Evolutionary conservation across 2,329 filamentous ascomycete genomes (phyloP), one percentile per base, ranked within the genome.

Genomic region (Botrytis porri): DNA sequence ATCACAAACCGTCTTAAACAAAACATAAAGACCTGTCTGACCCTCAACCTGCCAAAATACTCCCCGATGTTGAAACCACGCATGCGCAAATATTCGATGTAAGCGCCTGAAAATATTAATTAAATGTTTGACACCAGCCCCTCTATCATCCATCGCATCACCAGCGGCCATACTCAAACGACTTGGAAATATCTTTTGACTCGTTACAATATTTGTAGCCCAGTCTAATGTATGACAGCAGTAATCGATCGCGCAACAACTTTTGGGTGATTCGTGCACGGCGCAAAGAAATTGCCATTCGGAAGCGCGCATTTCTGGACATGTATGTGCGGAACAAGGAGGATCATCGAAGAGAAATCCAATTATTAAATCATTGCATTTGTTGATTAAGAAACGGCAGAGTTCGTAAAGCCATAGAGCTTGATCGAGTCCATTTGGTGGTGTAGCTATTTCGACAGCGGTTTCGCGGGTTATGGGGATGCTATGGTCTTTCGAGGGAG

Each of bases 231-330:
- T 99, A 82, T 99, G 96, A 82, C 95, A 98, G 87, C 95, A 98
- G 84, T 99, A 99, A 84, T 99, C 96, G 80, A 99, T 98, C 69
- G 96, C 96, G 83, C 95, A 98, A 85, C 96, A 99, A 79, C 92
- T 93, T 84, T 98, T 98, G 66, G 96, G 96, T 67, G 94, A 92
- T 81, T 98, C 95, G 82, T 99, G 96, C 4, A 98, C 96, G 69
- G 96, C 96, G 84, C 96, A 99, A 65, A 99, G 89, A 80, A 98
- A 99, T 84, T 99, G 96, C 96, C 96, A 99, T 85, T 99, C 95
- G 43, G 93, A 96, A 3, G 96, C 96, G 80, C 96, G 94, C 96
- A 99, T 99, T 84, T 99, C 96, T 45, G 95, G 94, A 80, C 96
- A 99, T 1, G 96, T 98, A 76, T 87, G 86, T 22, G 93, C 89